A percentile compares a stretch with the other conserved stretches of the same genome.
Conservation (phyloP, 768 basidiomycete genomes). For the Hebeloma cylindrosporum region DNA sequence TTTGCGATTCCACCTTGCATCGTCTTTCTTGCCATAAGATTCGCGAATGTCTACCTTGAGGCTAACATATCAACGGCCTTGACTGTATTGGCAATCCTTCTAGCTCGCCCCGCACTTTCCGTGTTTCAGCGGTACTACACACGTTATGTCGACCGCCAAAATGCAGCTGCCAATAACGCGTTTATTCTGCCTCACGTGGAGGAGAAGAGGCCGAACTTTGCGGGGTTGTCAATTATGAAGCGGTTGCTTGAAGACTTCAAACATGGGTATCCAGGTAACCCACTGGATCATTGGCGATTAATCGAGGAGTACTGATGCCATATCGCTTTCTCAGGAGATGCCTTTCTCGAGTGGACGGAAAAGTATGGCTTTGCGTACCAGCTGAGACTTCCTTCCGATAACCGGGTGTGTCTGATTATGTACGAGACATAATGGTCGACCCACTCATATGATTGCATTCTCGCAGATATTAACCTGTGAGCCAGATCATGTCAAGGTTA, state of each 20-base stretch:
- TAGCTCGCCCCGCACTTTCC: conserved; percentile 12
- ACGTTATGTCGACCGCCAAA: conserved; percentile 9
- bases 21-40: background rate
- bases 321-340: conserved; percentile 19
- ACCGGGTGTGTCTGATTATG: conserved; percentile 27
- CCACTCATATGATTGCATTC: background rate
- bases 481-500: conserved; percentile 48
- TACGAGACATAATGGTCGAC: conserved; percentile 15
- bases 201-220: conserved; percentile 14
- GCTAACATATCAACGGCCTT: conserved; percentile 8
- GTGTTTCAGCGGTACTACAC: conserved; percentile 17
- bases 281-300: background rate
- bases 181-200: conserved; percentile 14
- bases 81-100: conserved; percentile 1
- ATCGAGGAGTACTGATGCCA: background rate
- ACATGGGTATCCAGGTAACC: conserved; percentile 42
- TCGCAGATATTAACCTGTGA: conserved; percentile 40
- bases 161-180: conserved; percentile 10
- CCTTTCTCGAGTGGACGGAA: conserved; percentile 24
- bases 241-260: conserved; percentile 9
- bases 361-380: conserved; percentile 36
- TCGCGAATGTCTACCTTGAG: background rate
- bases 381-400: conserved; percentile 32
- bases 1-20: conserved; percentile 9
- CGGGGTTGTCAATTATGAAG: conserved; percentile 11